Base-by-base conservation (phyloP, 2,329 filamentous ascomycete species). In the Periconia digitata region DNA sequence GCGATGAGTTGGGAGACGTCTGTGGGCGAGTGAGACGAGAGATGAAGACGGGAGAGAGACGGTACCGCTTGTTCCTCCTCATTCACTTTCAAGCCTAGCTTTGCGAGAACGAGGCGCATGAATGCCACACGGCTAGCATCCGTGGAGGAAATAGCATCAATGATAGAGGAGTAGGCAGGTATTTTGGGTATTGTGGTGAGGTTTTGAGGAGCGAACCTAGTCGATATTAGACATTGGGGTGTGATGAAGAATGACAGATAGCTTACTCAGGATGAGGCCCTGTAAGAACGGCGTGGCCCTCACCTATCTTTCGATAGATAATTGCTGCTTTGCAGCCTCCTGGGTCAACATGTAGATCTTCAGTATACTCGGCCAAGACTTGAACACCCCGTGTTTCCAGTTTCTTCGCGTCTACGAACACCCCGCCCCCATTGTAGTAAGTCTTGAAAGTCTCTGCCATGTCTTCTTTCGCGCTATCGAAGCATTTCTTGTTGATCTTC, bases 361-460 rank as follows among this genome's bases (percentile, higher is more conserved):
- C 86, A 0, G 79, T 79, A 66, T 94, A 99, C 49, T 80, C 87
- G 1, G 92, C 94, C 20, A 99, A 75, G 6, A 96, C 80, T 70
- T 96, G 84, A 0, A 96, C 83, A 1, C 86, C 87, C 54, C 79
- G 74, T 23, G 81, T 79, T 46, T 77, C 74, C 47, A 83, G 77
- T 38, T 79, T 82, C 3, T 80, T 78, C 1, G 88, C 86, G 72
- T 94, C 86, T 1, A 96, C 89, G 74, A 97, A 99, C 1, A 95
- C 85, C 3, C 94, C 92, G 1, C 94, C 94, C 1, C 94, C 94
- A 60, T 99, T 99, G 70, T 92, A 96, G 67, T 99, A 99, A 13
- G 84, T 86, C 44, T 79, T 77, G 50, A 95, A 89, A 1, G 77
- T 75, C 1, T 83, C 79, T 0, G 85, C 81, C 1, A 87, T 67